Evolutionary conservation across 441 rosid genomes (phyloP).

Genomic region (Adansonia gregorii): DNA sequence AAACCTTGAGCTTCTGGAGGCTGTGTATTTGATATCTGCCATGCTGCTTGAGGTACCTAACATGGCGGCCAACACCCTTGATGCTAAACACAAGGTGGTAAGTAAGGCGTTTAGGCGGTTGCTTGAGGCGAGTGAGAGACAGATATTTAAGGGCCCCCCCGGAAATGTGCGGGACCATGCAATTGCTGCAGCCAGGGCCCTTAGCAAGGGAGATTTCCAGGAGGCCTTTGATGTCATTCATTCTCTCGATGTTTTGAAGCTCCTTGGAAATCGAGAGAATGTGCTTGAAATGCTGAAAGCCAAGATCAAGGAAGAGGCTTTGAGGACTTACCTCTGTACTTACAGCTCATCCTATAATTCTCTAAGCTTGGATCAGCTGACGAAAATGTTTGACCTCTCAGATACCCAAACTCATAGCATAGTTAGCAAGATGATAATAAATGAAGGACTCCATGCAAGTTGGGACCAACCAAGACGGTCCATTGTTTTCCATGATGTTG

Average conservation of each 20-base stretch:
- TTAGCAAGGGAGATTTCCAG: slow-evolving; percentile 58
- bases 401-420: slow-evolving; percentile 50
- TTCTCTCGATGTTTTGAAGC: slow-evolving; percentile 69
- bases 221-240: slow-evolving; percentile 50
- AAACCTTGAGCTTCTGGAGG: slow-evolving; percentile 72
- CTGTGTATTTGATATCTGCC: slow-evolving; percentile 68
- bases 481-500: slow-evolving; percentile 67
- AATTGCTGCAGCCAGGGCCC: slow-evolving; percentile 71
- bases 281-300: slow-evolving; percentile 61
- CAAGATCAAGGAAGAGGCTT: slow-evolving; percentile 70
- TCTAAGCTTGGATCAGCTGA: slow-evolving; percentile 54
- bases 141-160: slow-evolving; percentile 66
- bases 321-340: slow-evolving; percentile 63
- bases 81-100: slow-evolving; percentile 58
- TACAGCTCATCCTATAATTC: slow-evolving; percentile 55
- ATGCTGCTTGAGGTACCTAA: slow-evolving; percentile 77
- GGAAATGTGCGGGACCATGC: slow-evolving; percentile 74
- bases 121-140: slow-evolving; percentile 67
- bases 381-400: slow-evolving; percentile 59
- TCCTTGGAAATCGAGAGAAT: slow-evolving; percentile 44
- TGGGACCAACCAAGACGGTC: slow-evolving; percentile 89
- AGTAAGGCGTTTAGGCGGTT: slow-evolving; percentile 67
- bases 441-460: slow-evolving; percentile 68
- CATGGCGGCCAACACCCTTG: slow-evolving; percentile 65
- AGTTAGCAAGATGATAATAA: slow-evolving; percentile 71